A percentile compares a stretch with the other conserved stretches of the same genome.
phyloP scores from a whole-genome alignment of 768 basidiomycete species.

The Pholiota microspora region DNA sequence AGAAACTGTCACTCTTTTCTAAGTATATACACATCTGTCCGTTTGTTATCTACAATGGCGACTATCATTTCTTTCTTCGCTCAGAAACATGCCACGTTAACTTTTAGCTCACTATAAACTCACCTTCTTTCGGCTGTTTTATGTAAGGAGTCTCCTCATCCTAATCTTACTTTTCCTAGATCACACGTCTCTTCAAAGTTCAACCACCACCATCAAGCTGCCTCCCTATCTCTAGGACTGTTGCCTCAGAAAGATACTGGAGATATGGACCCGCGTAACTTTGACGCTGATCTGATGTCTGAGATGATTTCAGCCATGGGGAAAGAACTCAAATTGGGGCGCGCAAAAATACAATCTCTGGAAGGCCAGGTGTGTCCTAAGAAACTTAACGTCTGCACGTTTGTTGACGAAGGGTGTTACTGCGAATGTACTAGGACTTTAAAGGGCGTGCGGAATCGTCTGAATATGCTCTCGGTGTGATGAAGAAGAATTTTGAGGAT shows the following conservation, averaged over 20 bases:
- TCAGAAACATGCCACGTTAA: not conserved
- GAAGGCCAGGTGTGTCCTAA: not conserved
- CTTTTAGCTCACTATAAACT: not conserved
- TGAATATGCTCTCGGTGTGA: not conserved
- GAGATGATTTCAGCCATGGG: constrained; percentile 7
- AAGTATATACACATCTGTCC: not conserved
- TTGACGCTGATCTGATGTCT: constrained; percentile 1
- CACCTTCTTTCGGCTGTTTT: not conserved
- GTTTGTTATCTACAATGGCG: not conserved
- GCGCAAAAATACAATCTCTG: not conserved
- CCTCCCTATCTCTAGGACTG: not conserved
- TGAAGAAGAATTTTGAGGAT: constrained; percentile 6
- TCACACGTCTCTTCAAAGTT: not conserved
- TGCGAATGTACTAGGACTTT: not conserved
- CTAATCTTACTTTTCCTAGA: not conserved
- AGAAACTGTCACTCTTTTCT: constrained; percentile 2
- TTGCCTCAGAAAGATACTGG: not conserved
- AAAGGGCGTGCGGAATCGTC: not conserved
- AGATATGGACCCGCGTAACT: not conserved
- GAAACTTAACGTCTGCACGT: too few relatives aligned
- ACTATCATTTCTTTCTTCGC: not conserved
- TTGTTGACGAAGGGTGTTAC: too few relatives aligned
- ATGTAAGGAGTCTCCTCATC: not conserved
- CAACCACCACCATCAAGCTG: not conserved
- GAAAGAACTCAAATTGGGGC: constrained; percentile 1